Evolutionary conservation across 2,329 filamentous ascomycete species (phyloP), one percentile per base, ranked within the genome.

Genomic region (Fusarium sp.): DNA sequence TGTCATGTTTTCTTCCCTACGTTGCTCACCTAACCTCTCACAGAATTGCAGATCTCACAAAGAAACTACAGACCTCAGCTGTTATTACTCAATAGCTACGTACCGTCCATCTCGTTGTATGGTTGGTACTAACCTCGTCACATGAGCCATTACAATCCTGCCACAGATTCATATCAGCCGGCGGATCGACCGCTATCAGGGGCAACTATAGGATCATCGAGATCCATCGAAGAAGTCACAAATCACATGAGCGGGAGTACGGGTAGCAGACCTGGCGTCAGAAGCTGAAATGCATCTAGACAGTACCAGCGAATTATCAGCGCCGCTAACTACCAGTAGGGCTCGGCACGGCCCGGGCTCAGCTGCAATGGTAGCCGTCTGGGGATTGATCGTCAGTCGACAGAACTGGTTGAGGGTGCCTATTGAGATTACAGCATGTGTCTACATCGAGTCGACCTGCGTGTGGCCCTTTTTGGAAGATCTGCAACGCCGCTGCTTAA

Each of bases 51-150:
- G 20, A 17, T 48, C 14, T 31, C 6, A 15, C 3, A 8, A 20
- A 14, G 18, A 47, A 11, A 4, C 6, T 2, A 24, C 3, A 24
- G 22, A 4, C 11, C 6, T 7, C 17, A 11, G 28, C 28, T 28
- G 28, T 20, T 3, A 7, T 2, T 20, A 5, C 6, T 5, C 12
- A 10, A 7, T 20, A 7, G 4, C 22, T 24, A 3, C 4, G 3
- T 41, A 13, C 17, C 15, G 7, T 35, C 31, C 11, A 6, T 1
- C 17, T 11, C 12, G 15, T 20, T 51, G 31, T 12, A 20, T 35
- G 8, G 0, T 0, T 33, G 1, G 0, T 1, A 14, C 15, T 11
- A 4, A 6, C 8, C 4, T 11, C 7, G 6, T 35, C 17, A 35
- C 4, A 20, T 11, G 22, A 24, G 9, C 8, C 4, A 11, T 24